These are phyloP conservation scores for Komagataella phaffii DNA, from an alignment of 805 yeast genomes.

Conservation along the genomic window DNA sequence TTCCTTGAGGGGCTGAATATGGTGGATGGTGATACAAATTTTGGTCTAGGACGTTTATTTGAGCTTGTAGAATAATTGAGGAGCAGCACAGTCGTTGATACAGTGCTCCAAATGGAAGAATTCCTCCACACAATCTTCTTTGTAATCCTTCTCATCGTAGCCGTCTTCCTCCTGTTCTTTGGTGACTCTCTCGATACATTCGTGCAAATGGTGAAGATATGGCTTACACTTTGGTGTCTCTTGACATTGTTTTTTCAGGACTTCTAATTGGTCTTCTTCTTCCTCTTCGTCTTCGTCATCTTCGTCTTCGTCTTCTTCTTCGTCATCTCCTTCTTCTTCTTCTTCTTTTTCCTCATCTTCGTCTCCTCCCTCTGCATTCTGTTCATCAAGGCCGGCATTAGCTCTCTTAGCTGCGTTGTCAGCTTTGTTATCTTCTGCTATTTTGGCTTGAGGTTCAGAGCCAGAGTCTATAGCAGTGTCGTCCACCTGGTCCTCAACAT, in stretches of 20 bases:
- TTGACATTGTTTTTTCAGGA: constrained; percentile 54
- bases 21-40: not conserved
- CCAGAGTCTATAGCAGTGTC: not conserved
- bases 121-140: constrained; percentile 97
- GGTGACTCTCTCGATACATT: constrained; percentile 92
- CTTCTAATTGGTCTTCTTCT: constrained; percentile 51
- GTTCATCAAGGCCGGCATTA: constrained; percentile 43
- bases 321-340: constrained; percentile 19
- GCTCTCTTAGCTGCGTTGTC: constrained; percentile 29
- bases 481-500: not conserved
- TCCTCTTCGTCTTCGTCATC: constrained; percentile 41
- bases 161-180: constrained; percentile 74
- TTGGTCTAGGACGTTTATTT: constrained; percentile 29
- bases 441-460: not conserved
- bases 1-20: not conserved
- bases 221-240: constrained; percentile 55
- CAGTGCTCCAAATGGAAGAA: constrained; percentile 95
- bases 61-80: constrained; percentile 76
- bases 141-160: constrained; percentile 66
- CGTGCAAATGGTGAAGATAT: constrained; percentile 79
- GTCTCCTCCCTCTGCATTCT: constrained; percentile 55
- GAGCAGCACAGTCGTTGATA: constrained; percentile 83
- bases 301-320: constrained; percentile 24
- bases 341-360: constrained; percentile 60
- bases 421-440: constrained; percentile 17